Evolutionary conservation across 2,329 filamentous ascomycete species (phyloP), one percentile per base, ranked within the genome.

Genomic region (Botrytis fabae): DNA sequence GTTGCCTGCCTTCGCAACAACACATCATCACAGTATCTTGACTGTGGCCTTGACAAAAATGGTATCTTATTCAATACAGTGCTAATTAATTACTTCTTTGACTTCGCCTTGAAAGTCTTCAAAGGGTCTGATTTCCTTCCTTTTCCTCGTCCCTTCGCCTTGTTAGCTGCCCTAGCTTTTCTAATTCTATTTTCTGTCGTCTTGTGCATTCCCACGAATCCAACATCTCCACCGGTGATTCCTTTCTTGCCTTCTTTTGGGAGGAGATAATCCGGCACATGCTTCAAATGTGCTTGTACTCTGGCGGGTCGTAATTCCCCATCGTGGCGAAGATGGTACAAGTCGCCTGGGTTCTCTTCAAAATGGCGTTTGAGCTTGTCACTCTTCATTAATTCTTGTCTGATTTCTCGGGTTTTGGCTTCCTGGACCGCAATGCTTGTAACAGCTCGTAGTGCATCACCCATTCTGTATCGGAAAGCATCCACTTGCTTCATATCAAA

Each of bases 401-500:
- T 89, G 73, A 99, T 87, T 83, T 99, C 95, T 74, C 93, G 89
- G 16, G 93, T 93, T 68, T 96, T 89, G 4, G 96, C 95, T 84
- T 98, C 95, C 76, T 95, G 92, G 62, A 99, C 90, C 0, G 95
- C 93, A 40, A 97, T 92, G 73, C 93, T 90, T 16, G 96, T 99
- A 3, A 99, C 94, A 0, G 94, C 92, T 75, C 95, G 90, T 59
- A 99, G 85, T 0, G 95, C 96, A 81, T 98, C 96, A 70, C 93
- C 93, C 89, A 97, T 94, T 77, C 96, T 92, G 83, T 99, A 99
- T 32, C 95, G 88, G 85, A 99, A 98, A 5, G 93, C 93, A 77
- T 98, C 94, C 35, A 99, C 90, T 80, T 97, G 93, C 80, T 92
- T 90, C 91, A 97, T 97, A 83, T 98, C 95, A 80, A 99, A 98